Evolutionary conservation across 1,284 basidiomycete species (phyloP).

Genomic region (Ceratobasidium sp.): DNA sequence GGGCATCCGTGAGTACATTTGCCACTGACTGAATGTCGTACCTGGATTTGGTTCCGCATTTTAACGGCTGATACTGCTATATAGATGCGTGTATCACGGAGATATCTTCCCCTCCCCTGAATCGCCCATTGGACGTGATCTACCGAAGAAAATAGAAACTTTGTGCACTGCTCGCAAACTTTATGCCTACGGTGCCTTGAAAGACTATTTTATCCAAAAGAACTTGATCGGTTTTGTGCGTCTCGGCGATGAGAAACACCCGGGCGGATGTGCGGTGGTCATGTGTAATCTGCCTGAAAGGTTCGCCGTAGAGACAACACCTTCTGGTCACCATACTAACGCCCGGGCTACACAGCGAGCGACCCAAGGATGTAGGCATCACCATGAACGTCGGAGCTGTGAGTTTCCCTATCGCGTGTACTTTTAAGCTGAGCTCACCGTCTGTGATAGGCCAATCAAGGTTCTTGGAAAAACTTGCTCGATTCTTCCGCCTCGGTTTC

Average conservation of each 20-base stretch:
- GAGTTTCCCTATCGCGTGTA: slow-evolving; percentile 27
- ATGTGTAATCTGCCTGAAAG: slow-evolving; percentile 74
- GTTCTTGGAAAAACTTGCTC: slow-evolving; percentile 47
- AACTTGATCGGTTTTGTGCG: slow-evolving; percentile 82
- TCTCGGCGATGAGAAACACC: slow-evolving; percentile 61
- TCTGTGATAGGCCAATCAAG: slow-evolving; percentile 12
- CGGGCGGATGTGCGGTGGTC: slow-evolving; percentile 69
- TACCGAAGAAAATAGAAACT: slow-evolving; percentile 63
- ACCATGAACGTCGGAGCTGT: slow-evolving; percentile 39
- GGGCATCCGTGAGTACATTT: slow-evolving; percentile 83
- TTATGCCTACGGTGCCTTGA: slow-evolving; percentile 70
- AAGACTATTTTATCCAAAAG: slow-evolving; percentile 66
- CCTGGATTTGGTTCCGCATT: slow-evolving; percentile 9
- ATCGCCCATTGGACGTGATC: slow-evolving; percentile 63
- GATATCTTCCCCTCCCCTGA: slow-evolving; percentile 83
- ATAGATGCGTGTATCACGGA: slow-evolving; percentile 90
- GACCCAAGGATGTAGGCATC: not conserved
- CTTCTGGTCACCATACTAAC: slow-evolving; percentile 28
- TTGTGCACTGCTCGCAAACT: slow-evolving; percentile 62
- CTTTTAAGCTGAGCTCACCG: slow-evolving; percentile 1
- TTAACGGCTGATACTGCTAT: not conserved
- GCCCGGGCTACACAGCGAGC: slow-evolving; percentile 8
- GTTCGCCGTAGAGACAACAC: slow-evolving; percentile 56
- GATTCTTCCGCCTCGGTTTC: slow-evolving; percentile 27
- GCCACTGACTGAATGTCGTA: slow-evolving; percentile 1